Conservation (phyloP, 306 rosid genomes). For the Vigna angularis region DNA sequence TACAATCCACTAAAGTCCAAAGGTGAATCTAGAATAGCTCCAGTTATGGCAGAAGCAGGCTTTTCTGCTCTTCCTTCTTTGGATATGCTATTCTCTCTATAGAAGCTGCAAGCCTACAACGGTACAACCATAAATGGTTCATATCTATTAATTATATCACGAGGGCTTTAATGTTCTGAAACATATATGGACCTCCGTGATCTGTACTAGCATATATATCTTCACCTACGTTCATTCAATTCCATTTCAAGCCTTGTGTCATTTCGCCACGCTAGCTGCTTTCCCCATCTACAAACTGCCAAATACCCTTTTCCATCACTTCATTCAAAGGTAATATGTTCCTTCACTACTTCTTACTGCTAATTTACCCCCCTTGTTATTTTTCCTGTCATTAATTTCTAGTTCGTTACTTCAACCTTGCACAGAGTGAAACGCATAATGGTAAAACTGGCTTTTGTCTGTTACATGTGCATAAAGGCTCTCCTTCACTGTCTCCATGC, state of each 20-base stretch:
- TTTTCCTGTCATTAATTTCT: background rate
- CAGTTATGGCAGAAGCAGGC: constrained; percentile 41
- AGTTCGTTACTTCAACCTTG: background rate
- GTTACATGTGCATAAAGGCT: background rate
- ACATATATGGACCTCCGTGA: constrained; percentile 2
- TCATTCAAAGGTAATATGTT: background rate
- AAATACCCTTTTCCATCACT: constrained; percentile 2
- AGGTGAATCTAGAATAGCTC: constrained; percentile 15
- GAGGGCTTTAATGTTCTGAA: constrained; percentile 10
- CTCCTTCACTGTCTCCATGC: background rate
- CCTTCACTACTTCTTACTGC: background rate
- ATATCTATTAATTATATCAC: constrained; percentile 35
- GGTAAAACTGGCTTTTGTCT: background rate
- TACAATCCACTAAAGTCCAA: constrained; percentile 1
- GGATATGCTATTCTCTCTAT: constrained; percentile 35
- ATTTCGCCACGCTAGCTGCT: background rate
- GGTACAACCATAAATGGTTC: constrained; percentile 27
- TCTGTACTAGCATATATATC: constrained; percentile 2
- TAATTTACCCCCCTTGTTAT: background rate
- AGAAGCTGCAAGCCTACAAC: constrained; percentile 33
- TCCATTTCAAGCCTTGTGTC: constrained; percentile 10
- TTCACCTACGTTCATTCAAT: constrained; percentile 40
- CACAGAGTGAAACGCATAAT: background rate
- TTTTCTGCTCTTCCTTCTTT: constrained; percentile 40
- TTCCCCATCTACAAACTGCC: constrained; percentile 3